Evolutionary conservation across 1,284 basidiomycete genomes (phyloP), one percentile per base, ranked within the genome.

Genomic region (Earliella scabrosa): DNA sequence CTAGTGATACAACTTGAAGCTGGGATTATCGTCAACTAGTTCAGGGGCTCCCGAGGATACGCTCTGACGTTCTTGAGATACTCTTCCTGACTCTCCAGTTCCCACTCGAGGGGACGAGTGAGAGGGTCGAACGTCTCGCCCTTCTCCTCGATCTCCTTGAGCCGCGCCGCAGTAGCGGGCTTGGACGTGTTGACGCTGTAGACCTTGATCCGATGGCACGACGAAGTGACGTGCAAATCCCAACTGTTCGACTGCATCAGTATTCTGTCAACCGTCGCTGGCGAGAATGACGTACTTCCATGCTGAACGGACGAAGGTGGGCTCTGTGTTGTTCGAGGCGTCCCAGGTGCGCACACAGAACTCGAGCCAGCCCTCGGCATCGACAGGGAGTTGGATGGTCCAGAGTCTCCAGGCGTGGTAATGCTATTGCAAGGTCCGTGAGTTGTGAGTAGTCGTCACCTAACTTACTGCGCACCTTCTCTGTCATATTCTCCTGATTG

Each of bases 331-430:
- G 68, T 80, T 81, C 8, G 80, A 80, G 16, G 80, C 81, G 63
- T 83, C 82, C 82, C 82, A 84, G 0, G 78, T 78, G 39, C 82
- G 77, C n/a, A 81, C 81, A 58, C 79, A 81, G 68, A 83, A 79
- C 58, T 83, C 82, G 34, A 82, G 73, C 81, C 81, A 83, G 6
- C 82, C 82, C 61, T 85, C 80, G 2, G 82, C 80, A 43, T 82
- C 79, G 44, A 83, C 77, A 2, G 81, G 82, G 1, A 84, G 59
- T 13, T 77, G 73, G 49, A 80, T 77, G 58, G 74, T 77, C 82
- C 82, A 83, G 11, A 83, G 71, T 45, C 81, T 67, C 80, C 81
- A 83, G 0, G 81, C 80, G 50, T 82, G 75, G 60, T 82, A 83
- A 60, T 83, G 79, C 78, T 82, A 45, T n/a, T 32, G 34, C 8